Base-by-base conservation (phyloP, 257 asterid genomes). In the Linderniella brevidens region DNA sequence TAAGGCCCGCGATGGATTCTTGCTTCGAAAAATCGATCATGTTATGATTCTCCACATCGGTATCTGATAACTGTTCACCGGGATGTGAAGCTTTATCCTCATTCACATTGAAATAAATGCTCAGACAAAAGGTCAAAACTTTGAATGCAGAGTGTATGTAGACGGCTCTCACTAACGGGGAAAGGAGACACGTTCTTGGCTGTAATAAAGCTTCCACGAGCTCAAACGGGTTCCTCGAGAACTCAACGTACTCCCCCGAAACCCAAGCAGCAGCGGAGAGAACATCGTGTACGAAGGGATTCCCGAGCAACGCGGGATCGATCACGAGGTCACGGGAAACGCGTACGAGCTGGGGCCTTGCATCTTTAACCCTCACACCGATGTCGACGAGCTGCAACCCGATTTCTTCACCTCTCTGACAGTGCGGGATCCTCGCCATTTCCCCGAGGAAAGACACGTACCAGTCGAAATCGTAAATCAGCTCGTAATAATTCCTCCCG, bases 361-460 rank as follows among this genome's bases (percentile, higher is more conserved):
- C 98, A 70, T 88, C 98, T 67, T 71, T 78, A 50, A 88, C 98
- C 78, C 98, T 76, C 82, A 80, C 76, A 53, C 92, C 92, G 50
- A 88, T 78, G 71, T 88, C 98, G 40, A 84, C 68, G 61, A 88
- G 76, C 68, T 88, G 98, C 46, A 20, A 53, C 67, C 75, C 90
- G 29, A 88, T 84, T 60, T 76, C 94, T 41, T 44, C 59, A 58
- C 98, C 98, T 66, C 67, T 84, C 58, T 80, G 92, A 62, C 95
- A 88, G 50, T 88, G 82, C 12, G 86, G 84, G 53, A 88, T 60
- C 74, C 95, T 84, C 0, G 80, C 59, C 84, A 88, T 84, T 67
- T 88, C 98, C 55, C 92, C 93, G 35, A 84, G 90, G 72, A 76
- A 79, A 8, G 78, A 60, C 41, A 80, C 87, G 40, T 80, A 88